Percentiles rank a stretch among this genome's conserved stretches.
Conservation (phyloP, 192 early-diverging fungal genomes). For the Coemansia sp. region DNA sequence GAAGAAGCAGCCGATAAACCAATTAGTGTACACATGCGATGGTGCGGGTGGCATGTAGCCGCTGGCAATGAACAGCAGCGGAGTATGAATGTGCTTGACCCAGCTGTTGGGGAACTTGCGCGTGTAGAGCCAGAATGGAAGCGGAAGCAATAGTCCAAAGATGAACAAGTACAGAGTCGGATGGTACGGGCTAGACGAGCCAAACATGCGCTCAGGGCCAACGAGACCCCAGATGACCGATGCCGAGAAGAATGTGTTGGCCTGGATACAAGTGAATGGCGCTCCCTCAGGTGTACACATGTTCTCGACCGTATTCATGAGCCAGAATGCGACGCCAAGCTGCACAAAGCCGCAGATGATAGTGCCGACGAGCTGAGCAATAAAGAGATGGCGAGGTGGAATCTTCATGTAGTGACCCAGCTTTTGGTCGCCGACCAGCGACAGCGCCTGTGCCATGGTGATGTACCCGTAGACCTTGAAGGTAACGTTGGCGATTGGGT, state of each 20-base stretch:
- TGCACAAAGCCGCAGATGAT: constrained; percentile 70
- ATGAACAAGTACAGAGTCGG: constrained; percentile 57
- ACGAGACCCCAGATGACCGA: constrained; percentile 83
- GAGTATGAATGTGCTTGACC: constrained; percentile 67
- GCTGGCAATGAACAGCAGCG: constrained; percentile 65
- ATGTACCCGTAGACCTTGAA: constrained; percentile 88
- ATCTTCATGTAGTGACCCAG: constrained; percentile 84
- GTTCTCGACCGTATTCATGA: constrained; percentile 60
- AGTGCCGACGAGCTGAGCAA: constrained; percentile 75
- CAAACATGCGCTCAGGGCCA: constrained; percentile 71
- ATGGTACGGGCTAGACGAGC: constrained; percentile 61
- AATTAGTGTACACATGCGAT: constrained; percentile 54
- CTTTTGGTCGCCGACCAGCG: constrained; percentile 68
- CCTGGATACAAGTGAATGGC: constrained; percentile 66
- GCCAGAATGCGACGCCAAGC: constrained; percentile 67
- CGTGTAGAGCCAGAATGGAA: constrained; percentile 69
- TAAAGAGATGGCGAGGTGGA: constrained; percentile 78
- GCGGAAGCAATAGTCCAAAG: constrained; percentile 67
- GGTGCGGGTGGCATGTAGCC: constrained; percentile 66
- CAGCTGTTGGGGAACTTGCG: constrained; percentile 64
- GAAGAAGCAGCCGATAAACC: constrained; percentile 64
- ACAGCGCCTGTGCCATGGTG: constrained; percentile 70
- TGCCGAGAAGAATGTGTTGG: constrained; percentile 67
- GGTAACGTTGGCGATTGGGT: constrained; percentile 78
- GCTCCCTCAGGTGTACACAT: constrained; percentile 63